Evolutionary conservation across 805 yeast species (phyloP), one percentile per base, ranked within the genome.

Genomic region (Scheffersomyces stipitis): DNA sequence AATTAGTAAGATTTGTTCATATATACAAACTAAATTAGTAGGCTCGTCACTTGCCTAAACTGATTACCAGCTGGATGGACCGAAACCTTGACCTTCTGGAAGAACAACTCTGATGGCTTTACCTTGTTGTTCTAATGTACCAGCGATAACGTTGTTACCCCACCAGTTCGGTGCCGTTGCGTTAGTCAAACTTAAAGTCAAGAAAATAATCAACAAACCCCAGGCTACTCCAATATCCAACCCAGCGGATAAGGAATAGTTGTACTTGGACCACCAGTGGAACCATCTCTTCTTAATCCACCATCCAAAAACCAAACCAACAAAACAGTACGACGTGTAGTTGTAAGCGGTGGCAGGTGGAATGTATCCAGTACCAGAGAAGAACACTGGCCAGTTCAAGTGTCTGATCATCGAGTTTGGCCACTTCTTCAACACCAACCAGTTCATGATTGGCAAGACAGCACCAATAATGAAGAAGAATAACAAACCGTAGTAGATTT

Each of bases 301-400:
- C 56, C 60, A 66, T 24, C 68, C 64, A 42, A 68, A 67, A 37
- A 51, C 46, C 46, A 58, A 43, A 5, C 63, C 64, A 28, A 58
- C 60, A 10, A 36, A 22, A 43, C 80, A 73, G 63, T 74, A 81
- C 5, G 78, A 59, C 20, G 76, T 71, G 57, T 80, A 81, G 55
- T 80, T 81, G 56, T 80, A 81, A 18, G 85, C 80, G 4, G 88
- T 80, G 26, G 86, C 83, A 28, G 91, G 90, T 12, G 91, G 90
- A 48, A 82, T 77, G 46, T 71, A 68, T 30, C 81, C 81, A n/a
- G 72, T 62, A 47, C 73, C 74, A 12, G 66, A 55, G 55, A 68
- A 68, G 58, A 68, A 68, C 31, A 68, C 67, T 8, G 69, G 68
- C 66, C 68, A 47, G 45, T 47, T 45, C 38, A 46, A 28, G 49